These are phyloP conservation scores for Phyllachora maydis DNA, from an alignment of 2,329 filamentous ascomycete species.

Conservation along the genomic window DNA sequence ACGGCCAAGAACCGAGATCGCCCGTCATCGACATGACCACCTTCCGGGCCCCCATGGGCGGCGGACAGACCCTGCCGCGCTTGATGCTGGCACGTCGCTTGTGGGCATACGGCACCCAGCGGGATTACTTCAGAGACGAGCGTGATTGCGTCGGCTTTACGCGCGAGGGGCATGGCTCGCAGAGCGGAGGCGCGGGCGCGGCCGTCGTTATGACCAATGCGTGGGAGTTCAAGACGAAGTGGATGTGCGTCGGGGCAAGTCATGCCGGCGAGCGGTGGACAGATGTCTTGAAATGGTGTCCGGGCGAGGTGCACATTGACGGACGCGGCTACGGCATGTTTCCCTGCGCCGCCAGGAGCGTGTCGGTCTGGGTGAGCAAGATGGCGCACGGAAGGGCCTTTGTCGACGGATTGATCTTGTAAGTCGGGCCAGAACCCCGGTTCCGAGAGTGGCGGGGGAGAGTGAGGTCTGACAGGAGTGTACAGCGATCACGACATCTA, in stretches of 20 bases:
- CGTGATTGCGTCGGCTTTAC: constrained; percentile 41
- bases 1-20: no score
- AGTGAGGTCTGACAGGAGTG: constrained; percentile 1
- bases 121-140: constrained; percentile 37
- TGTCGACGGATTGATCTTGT: constrained; percentile 7
- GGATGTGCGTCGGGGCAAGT: constrained; percentile 38
- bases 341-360: constrained; percentile 26
- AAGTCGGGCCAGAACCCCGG: constrained; percentile 2
- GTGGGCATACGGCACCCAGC: constrained; percentile 45
- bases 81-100: constrained; percentile 41
- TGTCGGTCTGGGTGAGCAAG: constrained; percentile 40
- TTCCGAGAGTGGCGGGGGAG: no score
- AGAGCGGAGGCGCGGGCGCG: constrained; percentile 27
- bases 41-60: constrained; percentile 21
- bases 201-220: constrained; percentile 36
- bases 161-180: constrained; percentile 24
- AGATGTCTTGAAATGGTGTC: constrained; percentile 34
- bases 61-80: constrained; percentile 27
- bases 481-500: no score
- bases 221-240: constrained; percentile 21
- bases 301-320: constrained; percentile 35
- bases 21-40: constrained; percentile 19
- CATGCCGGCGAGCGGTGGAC: constrained; percentile 42
- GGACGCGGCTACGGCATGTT: constrained; percentile 37
- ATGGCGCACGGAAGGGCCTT: constrained; percentile 25